phyloP scores from a whole-genome alignment of 2,329 filamentous ascomycete genomes.

The Cercospora sesami region DNA sequence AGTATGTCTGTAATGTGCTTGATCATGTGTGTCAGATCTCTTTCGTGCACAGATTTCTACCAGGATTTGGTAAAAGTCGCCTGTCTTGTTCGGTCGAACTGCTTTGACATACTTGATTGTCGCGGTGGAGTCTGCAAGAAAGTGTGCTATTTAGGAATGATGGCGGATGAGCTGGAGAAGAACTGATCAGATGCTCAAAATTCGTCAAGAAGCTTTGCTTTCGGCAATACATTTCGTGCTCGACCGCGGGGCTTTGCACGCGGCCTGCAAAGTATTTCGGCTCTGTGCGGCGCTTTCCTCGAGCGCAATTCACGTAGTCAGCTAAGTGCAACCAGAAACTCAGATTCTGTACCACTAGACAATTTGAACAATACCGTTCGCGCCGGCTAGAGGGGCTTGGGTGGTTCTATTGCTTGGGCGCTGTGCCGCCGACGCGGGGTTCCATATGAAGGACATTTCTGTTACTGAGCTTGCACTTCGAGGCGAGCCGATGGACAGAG shows the following conservation, averaged over 20 bases:
- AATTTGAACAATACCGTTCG: background rate
- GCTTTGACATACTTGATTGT: background rate
- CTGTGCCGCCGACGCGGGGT: background rate
- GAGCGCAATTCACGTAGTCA: background rate
- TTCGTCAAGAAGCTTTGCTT: background rate
- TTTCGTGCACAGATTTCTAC: background rate
- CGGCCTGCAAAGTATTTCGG: background rate
- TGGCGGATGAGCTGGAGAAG: background rate
- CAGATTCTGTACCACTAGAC: background rate
- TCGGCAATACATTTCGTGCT: background rate
- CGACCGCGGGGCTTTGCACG: background rate
- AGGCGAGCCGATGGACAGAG: background rate
- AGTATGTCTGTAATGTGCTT: background rate
- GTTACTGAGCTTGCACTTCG: background rate
- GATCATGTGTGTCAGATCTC: background rate
- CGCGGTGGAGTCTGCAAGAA: background rate
- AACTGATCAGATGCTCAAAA: background rate
- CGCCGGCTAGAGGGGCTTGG: background rate
- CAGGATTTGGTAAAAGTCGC: background rate
- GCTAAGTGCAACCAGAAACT: background rate
- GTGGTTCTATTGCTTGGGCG: background rate
- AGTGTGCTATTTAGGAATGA: background rate
- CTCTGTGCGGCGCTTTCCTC: background rate
- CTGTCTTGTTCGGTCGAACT: background rate
- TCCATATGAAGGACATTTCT: background rate